Percentiles rank a stretch among this genome's conserved stretches.
Evolutionary conservation across 768 basidiomycete species (phyloP).

Genomic region (Collybia sordida): DNA sequence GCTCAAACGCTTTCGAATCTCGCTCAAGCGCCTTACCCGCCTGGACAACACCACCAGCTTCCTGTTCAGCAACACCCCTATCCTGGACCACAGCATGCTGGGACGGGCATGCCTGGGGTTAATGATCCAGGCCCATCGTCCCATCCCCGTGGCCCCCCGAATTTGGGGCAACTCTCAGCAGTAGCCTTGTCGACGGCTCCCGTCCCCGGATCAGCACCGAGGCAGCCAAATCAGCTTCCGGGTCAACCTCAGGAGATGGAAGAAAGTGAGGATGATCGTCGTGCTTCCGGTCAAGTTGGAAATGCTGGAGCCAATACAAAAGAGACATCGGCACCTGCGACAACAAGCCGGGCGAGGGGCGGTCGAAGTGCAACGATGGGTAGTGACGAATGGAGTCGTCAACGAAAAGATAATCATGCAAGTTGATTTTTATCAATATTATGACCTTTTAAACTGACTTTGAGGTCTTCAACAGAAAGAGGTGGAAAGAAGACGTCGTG

Average conservation of each 20-base stretch:
- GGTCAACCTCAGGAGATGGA: conserved; percentile 19
- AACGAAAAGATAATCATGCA: conserved; percentile 83
- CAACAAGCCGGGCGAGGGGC: conserved; percentile 42
- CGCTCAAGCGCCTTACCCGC: conserved; percentile 37
- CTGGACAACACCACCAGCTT: conserved; percentile 22
- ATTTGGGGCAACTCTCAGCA: conserved; percentile 57
- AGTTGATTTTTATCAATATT: conserved; percentile 19
- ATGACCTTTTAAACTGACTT: not conserved
- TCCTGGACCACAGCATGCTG: conserved; percentile 31
- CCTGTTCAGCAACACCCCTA: conserved; percentile 32
- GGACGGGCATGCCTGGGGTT: conserved; percentile 46
- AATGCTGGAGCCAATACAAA: conserved; percentile 11
- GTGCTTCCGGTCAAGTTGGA: conserved; percentile 9
- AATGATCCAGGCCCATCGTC: conserved; percentile 73
- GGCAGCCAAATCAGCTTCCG: conserved; percentile 12
- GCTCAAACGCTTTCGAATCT: conserved; percentile 58
- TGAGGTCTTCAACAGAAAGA: conserved; percentile 73
- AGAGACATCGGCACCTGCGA: conserved; percentile 9
- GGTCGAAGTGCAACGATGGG: conserved; percentile 64
- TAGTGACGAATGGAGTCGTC: conserved; percentile 76
- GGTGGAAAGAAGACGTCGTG: conserved; percentile 91
- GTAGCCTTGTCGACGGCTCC: conserved; percentile 49
- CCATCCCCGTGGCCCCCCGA: conserved; percentile 68
- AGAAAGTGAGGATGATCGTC: conserved; percentile 25
- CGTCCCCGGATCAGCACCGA: conserved; percentile 5